Base-by-base conservation (phyloP, 2,329 filamentous ascomycete species). In the Aspergillus flavus region DNA sequence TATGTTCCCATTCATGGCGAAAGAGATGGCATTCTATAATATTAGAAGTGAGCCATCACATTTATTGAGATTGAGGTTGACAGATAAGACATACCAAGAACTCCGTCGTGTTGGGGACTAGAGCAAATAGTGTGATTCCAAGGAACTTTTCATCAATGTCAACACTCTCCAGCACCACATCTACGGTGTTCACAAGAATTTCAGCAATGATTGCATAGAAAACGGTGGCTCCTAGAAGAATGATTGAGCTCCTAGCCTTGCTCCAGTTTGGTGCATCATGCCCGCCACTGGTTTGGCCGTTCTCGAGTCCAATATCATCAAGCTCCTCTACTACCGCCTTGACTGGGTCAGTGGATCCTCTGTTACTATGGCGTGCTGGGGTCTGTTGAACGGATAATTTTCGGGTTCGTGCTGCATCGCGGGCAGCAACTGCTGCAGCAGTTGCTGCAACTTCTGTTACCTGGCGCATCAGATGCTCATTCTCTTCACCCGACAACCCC, bases 221-320 rank as follows among this genome's bases (percentile, higher is more conserved):
- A 16, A 98, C 73, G 0, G 95, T 99, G 3, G 96, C 94, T 1
- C 88, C 90, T 68, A 98, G 87, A 14, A 99, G 84, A 63, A 99
- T 94, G 54, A 97, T 83, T 2, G 93, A 86, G 82, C 93, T 97
- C 85, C 98, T 98, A 59, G 86, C 87, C 65, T 93, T 89, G 72
- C 94, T 92, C 95, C 95, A 99, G 76, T 99, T 99, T 5, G 95
- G 95, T n/a, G 95, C 95, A 78, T 99, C 95, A 72, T 99, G 96
- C 0, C 94, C 94, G 53, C 91, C 92, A 58, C 81, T 80, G 46
- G 75, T 73, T 58, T 82, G 79, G 52, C 84, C 80, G 30, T 79
- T 79, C 41, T 77, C 75, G 57, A 78, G 68, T 30, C 75, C 80
- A 21, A 75, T 72, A 36, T 85, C 84, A 45, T 87, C 86, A 41